These are phyloP conservation scores for Fusarium multiceps DNA, from an alignment of 2,329 filamentous ascomycete genomes.

Conservation along the genomic window DNA sequence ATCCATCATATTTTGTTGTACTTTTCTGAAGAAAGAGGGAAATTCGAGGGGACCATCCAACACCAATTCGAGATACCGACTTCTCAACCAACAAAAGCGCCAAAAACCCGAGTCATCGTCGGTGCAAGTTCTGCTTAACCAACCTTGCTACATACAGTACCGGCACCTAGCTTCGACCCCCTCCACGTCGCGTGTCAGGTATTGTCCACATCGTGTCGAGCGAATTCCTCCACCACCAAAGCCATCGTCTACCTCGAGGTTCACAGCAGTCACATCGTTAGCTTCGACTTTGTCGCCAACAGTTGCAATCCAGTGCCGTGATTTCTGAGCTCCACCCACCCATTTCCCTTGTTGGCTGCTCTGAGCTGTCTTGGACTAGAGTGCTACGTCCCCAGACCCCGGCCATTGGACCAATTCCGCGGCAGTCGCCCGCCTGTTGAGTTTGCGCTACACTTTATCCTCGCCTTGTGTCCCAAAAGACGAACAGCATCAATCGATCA, in stretches of 20 bases:
- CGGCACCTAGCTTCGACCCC: constrained; percentile 32
- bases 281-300: constrained; percentile 42
- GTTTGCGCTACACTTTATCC: constrained; percentile 44
- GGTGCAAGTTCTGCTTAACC: constrained; percentile 20
- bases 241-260: constrained; percentile 24
- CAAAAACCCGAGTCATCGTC: neutral
- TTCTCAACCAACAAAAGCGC: constrained; percentile 2
- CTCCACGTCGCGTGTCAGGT: constrained; percentile 36
- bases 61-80: constrained; percentile 3
- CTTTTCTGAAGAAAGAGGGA: neutral
- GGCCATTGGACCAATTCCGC: constrained; percentile 45
- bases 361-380: constrained; percentile 41
- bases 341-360: constrained; percentile 26
- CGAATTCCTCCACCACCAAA: constrained; percentile 22
- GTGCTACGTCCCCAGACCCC: constrained; percentile 45
- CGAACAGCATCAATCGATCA: constrained; percentile 32
- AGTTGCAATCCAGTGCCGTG: constrained; percentile 51
- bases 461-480: constrained; percentile 29
- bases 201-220: constrained; percentile 40
- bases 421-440: constrained; percentile 42
- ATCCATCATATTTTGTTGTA: constrained; percentile 7
- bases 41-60: neutral
- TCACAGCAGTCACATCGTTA: constrained; percentile 38
- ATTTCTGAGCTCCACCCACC: constrained; percentile 45
- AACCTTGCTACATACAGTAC: constrained; percentile 36